Base-by-base conservation (phyloP, 805 yeast genomes). In the Cyberlindnera maclurae region DNA sequence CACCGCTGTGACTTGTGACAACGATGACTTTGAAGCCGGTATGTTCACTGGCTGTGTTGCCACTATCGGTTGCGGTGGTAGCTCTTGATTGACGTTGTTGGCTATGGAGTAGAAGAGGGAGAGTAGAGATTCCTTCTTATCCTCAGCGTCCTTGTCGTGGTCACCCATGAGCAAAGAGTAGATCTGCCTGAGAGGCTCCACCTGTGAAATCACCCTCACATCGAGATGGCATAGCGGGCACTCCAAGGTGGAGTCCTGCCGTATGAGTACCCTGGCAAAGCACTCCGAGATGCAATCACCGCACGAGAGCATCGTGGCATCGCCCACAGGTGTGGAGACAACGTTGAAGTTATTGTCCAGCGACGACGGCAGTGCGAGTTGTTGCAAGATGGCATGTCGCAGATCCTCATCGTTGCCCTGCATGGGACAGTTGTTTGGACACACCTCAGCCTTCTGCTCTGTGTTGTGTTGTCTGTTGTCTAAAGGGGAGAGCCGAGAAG, bases 241-340 rank as follows among this genome's bases (percentile, higher is more conserved):
- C 22, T 9, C 37, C 26, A 39, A 42, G 29, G 24, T 51, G 39
- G 28, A 20, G 15, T 31, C 52, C 16, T 27, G 24, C 3, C 51
- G 34, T 10, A 39, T 20, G 6, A 63, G 37, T 15, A 47, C 45
- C 3, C 39, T 41, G 1, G 55, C 60, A 5, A 66, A 42, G 5
- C 38, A 38, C 27, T 61, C 63, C 2, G 70, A 62, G 5, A 67
- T 49, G 3, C 67, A 36, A 46, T 71, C 65, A 1, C 73, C 73
- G 46, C 73, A 68, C 1, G 63, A 45, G 3, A 67, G 44, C 24
- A 63, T 53, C 2, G 60, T 52, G 4, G 59, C 52, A 39, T 54
- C 59, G 1, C 37, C 29, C 2, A 40, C 45, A 1, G 46, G 45
- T 15, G 42, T 38, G 9, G 17, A 35, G 5, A 44, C 27, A 9